Conservation (phyloP, 2,329 filamentous ascomycete genomes). For the Aspergillus sp. region DNA sequence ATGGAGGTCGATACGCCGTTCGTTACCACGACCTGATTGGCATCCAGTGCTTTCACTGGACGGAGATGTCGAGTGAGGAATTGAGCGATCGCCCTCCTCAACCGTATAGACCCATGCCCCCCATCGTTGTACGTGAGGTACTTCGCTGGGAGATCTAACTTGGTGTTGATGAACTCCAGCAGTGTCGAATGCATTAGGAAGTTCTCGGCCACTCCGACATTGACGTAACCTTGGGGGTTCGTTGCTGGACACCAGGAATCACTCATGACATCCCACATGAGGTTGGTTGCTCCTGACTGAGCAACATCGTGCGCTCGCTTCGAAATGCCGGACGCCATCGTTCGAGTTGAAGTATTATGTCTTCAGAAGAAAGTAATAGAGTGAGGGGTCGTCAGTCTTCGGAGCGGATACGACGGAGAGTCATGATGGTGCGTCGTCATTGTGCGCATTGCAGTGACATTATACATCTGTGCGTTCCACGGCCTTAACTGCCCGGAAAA, state of each 20-base stretch:
- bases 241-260: slow-evolving; percentile 45
- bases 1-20: slow-evolving; percentile 36
- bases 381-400: background rate
- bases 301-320: slow-evolving; percentile 15
- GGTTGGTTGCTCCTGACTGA: slow-evolving; percentile 10
- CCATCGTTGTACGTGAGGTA: slow-evolving; percentile 42
- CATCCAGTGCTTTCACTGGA: slow-evolving; percentile 24
- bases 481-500: too few relatives aligned
- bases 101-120: slow-evolving; percentile 25
- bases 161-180: slow-evolving; percentile 41
- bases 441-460: background rate
- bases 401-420: background rate
- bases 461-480: background rate
- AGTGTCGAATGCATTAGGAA: slow-evolving; percentile 51
- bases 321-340: slow-evolving; percentile 7
- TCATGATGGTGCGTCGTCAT: background rate
- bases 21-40: slow-evolving; percentile 30
- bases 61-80: slow-evolving; percentile 35
- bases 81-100: slow-evolving; percentile 25
- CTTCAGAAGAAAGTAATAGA: too few relatives aligned
- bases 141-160: slow-evolving; percentile 31
- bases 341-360: background rate
- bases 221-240: slow-evolving; percentile 45
- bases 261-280: slow-evolving; percentile 46
- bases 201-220: slow-evolving; percentile 55